Conservation (phyloP, 768 basidiomycete species). For the Mycena epipterygia region DNA sequence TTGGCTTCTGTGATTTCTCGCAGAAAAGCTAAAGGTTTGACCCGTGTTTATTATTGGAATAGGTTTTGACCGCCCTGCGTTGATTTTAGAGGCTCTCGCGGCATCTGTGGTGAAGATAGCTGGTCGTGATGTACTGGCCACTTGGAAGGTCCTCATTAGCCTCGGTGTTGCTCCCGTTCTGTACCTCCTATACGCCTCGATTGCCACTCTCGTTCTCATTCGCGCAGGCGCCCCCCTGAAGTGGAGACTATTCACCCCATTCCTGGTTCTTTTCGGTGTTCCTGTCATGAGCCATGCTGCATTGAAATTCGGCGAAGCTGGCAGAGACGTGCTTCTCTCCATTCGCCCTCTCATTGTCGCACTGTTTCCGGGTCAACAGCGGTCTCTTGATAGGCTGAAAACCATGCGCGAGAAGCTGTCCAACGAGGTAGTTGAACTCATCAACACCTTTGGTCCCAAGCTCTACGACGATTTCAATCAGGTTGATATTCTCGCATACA, state of each 20-base stretch:
- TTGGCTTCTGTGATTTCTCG: constrained; percentile 88
- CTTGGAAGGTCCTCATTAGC: constrained; percentile 97
- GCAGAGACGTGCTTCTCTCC: constrained; percentile 91
- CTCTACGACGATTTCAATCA: constrained; percentile 90
- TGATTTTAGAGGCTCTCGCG: constrained; percentile 87
- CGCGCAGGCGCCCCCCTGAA: constrained; percentile 72
- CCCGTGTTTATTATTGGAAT: background rate
- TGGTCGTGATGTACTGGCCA: constrained; percentile 94
- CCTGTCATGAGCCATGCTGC: constrained; percentile 95
- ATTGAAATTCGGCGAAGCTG: constrained; percentile 97
- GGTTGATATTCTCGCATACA: constrained; percentile 54
- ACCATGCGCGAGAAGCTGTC: constrained; percentile 78
- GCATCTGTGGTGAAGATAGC: constrained; percentile 96
- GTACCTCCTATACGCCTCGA: constrained; percentile 85
- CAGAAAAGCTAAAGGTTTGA: constrained; percentile 86
- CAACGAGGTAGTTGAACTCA: constrained; percentile 85
- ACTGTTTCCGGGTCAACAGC: constrained; percentile 88
- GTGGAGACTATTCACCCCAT: constrained; percentile 82
- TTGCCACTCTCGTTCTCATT: constrained; percentile 81
- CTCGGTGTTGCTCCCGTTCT: constrained; percentile 91
- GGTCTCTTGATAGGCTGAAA: constrained; percentile 81
- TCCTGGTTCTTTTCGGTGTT: constrained; percentile 77
- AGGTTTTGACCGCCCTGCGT: constrained; percentile 42
- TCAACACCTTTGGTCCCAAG: constrained; percentile 90
- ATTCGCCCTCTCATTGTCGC: constrained; percentile 90